Percentiles rank a stretch among this genome's conserved stretches.
These are phyloP conservation scores for Aphanomyces astaci DNA, from an alignment of 352 stramenopile genomes.

Conservation along the genomic window DNA sequence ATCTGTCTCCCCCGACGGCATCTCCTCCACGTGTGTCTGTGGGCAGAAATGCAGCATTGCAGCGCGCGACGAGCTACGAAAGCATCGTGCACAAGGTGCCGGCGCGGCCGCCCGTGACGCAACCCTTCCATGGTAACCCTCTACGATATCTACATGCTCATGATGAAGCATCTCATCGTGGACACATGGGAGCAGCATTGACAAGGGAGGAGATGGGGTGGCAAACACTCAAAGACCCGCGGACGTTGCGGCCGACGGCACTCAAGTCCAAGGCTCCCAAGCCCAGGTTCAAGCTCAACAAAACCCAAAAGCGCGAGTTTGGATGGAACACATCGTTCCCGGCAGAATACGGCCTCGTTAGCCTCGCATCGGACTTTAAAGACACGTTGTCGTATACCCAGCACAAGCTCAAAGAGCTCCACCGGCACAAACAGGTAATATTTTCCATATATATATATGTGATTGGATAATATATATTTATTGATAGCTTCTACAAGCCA, in stretches of 20 bases:
- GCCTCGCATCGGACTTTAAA: constrained; percentile 37
- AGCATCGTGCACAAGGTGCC: not conserved
- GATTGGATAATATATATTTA: too few relatives aligned
- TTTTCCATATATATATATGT: too few relatives aligned
- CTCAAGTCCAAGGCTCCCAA: constrained; percentile 1
- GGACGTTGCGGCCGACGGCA: not conserved
- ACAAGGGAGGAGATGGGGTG: constrained; percentile 17
- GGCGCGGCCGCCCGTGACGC: not conserved
- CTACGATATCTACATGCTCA: not conserved
- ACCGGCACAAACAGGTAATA: constrained; percentile 25
- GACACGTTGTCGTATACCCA: constrained; percentile 50
- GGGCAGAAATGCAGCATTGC: not conserved
- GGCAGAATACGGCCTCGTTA: constrained; percentile 41
- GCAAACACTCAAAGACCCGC: not conserved
- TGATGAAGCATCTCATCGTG: too few relatives aligned
- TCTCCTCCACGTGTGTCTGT: not conserved
- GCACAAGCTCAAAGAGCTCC: constrained; percentile 34
- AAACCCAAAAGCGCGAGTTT: constrained; percentile 36
- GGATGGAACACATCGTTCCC: constrained; percentile 65
- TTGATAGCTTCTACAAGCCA: too few relatives aligned
- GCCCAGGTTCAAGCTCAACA: not conserved
- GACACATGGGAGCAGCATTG: not conserved
- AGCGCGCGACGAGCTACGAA: not conserved
- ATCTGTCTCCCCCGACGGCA: not conserved
- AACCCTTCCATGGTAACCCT: constrained; percentile 13